Percentiles rank a stretch among this genome's conserved stretches.
phyloP scores from a whole-genome alignment of 108 stramenopile genomes.

The Nitzschia sp. region DNA sequence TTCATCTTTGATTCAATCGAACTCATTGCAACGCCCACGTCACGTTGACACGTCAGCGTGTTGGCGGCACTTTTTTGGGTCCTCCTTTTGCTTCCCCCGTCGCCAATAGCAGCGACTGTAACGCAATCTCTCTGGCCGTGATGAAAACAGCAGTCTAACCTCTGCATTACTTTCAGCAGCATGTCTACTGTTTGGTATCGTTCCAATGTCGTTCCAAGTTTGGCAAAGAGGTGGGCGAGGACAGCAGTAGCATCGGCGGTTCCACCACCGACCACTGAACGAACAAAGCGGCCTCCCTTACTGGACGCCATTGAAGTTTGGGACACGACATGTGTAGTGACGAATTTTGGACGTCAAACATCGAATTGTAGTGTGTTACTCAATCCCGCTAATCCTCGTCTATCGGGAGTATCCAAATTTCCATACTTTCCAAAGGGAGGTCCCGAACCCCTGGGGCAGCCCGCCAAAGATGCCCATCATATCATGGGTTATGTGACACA shows the following conservation, averaged over 20 bases:
- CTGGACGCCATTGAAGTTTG: constrained; percentile 54
- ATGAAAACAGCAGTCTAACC: too few species aligned
- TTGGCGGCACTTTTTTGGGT: too few species aligned
- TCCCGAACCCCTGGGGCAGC: constrained; percentile 34
- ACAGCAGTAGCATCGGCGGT: too few species aligned
- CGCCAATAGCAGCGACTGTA: too few species aligned
- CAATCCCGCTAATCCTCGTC: constrained; percentile 72
- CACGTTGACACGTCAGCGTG: too few species aligned
- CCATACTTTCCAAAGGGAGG: constrained; percentile 76
- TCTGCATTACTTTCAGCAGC: too few species aligned
- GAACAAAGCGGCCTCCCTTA: not conserved
- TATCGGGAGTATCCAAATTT: constrained; percentile 69
- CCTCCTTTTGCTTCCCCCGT: too few species aligned
- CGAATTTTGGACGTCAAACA: constrained; percentile 43
- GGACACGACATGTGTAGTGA: constrained; percentile 79
- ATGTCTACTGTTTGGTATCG: constrained; percentile 64
- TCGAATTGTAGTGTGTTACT: constrained; percentile 35
- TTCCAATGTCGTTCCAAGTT: constrained; percentile 34
- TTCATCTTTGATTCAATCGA: too few species aligned
- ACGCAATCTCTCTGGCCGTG: too few species aligned
- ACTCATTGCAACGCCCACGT: too few species aligned
- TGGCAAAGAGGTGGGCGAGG: constrained; percentile 28
- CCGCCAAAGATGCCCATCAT: constrained; percentile 50
- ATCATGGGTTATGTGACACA: constrained; percentile 71
- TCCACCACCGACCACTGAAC: not conserved